These are phyloP conservation scores for Cucurbita ficifolia DNA, from an alignment of 306 rosid genomes.

Conservation along the genomic window DNA sequence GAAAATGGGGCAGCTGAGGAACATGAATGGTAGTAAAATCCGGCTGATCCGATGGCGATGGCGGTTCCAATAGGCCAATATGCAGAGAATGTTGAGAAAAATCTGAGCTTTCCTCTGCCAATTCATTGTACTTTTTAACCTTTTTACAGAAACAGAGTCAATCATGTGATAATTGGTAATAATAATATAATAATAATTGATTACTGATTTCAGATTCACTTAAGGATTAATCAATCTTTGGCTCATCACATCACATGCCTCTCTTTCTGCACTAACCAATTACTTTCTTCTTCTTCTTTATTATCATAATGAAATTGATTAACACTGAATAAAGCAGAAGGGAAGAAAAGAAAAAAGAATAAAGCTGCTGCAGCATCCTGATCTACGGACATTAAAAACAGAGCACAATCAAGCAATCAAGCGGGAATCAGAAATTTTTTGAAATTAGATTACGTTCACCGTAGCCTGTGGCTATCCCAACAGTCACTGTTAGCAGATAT, in stretches of 20 bases:
- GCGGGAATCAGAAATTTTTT: background rate
- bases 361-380: background rate
- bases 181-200: background rate
- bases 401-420: background rate
- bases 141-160: background rate
- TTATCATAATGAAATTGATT: background rate
- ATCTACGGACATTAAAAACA: background rate
- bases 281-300: background rate
- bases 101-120: background rate
- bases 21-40: background rate
- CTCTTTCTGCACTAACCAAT: background rate
- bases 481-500: no score
- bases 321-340: background rate
- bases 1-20: background rate
- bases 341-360: background rate
- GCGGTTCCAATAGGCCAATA: background rate
- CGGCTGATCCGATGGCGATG: background rate
- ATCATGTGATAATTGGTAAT: slow-evolving; percentile 1
- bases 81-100: background rate
- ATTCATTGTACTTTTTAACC: background rate
- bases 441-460: background rate
- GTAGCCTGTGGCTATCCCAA: background rate
- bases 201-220: background rate
- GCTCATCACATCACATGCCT: slow-evolving; percentile 1
- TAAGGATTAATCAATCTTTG: background rate